phyloP scores from a whole-genome alignment of 495 filamentous ascomycete genomes.

The Cudoniella acicularis region DNA sequence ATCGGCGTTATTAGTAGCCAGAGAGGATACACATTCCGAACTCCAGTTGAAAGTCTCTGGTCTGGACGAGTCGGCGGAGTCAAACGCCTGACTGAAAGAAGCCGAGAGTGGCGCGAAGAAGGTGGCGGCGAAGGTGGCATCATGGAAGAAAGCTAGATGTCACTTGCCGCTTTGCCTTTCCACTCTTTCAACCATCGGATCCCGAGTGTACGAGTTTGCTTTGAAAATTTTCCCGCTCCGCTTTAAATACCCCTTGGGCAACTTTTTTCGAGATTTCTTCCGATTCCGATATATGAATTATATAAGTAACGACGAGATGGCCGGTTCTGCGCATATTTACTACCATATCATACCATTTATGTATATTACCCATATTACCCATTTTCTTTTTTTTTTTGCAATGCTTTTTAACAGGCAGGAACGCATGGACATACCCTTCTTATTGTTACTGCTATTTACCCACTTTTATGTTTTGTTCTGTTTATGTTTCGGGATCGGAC shows the following conservation, averaged over 20 bases:
- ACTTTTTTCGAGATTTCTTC: not conserved
- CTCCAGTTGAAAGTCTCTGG: slow-evolving; percentile 80
- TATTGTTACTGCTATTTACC: not conserved
- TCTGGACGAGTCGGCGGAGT: slow-evolving; percentile 74
- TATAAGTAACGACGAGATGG: slow-evolving; percentile 16
- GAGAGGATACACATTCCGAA: slow-evolving; percentile 90
- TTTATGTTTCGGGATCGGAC: not conserved
- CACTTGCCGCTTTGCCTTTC: not conserved
- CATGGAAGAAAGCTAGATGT: slow-evolving; percentile 67
- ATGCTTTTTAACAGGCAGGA: not conserved
- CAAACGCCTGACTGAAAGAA: slow-evolving; percentile 70
- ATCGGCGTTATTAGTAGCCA: slow-evolving; percentile 96
- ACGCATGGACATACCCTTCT: not conserved
- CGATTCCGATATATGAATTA: not conserved
- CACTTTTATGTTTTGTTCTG: not conserved
- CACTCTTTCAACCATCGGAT: too few relatives aligned
- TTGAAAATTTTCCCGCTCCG: not conserved
- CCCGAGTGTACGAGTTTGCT: slow-evolving; percentile 1
- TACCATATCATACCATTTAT: not conserved
- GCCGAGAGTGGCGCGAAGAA: slow-evolving; percentile 82
- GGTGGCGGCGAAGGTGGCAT: slow-evolving; percentile 68
- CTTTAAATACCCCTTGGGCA: not conserved
- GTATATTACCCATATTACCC: too few relatives aligned
- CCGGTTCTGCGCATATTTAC: slow-evolving; percentile 4
- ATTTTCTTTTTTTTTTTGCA: too few relatives aligned